phyloP scores from a whole-genome alignment of 2,329 filamentous ascomycete genomes.

The Aureobasidium sp. region DNA sequence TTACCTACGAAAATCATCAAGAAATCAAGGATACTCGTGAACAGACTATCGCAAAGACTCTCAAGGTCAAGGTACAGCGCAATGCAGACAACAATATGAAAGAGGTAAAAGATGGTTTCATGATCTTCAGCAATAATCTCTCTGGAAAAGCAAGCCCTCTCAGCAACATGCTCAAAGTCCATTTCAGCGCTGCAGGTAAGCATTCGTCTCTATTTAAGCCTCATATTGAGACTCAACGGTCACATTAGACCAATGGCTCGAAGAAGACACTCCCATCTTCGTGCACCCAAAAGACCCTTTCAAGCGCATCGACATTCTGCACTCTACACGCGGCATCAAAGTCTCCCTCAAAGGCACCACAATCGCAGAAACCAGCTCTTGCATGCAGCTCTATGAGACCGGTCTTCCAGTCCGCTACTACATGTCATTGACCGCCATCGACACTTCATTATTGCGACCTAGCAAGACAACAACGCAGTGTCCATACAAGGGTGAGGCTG shows the following conservation, averaged over 20 bases:
- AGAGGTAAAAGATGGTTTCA: constrained; percentile 25
- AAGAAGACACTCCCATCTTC: constrained; percentile 53
- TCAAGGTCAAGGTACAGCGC: constrained; percentile 20
- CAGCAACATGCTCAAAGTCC: constrained; percentile 15
- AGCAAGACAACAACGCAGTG: constrained; percentile 52
- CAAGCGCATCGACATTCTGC: constrained; percentile 56
- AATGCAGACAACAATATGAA: background rate
- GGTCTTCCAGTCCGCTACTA: constrained; percentile 54
- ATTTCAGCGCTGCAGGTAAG: constrained; percentile 16
- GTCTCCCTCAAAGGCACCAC: constrained; percentile 43
- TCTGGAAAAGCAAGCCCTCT: background rate
- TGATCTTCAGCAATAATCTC: constrained; percentile 23
- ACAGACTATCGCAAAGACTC: constrained; percentile 21
- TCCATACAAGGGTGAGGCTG: constrained; percentile 61
- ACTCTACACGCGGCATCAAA: constrained; percentile 47
- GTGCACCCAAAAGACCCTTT: constrained; percentile 62
- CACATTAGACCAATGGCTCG: constrained; percentile 41
- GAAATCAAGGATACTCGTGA: constrained; percentile 19
- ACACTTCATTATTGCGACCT: constrained; percentile 38
- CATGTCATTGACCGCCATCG: constrained; percentile 43
- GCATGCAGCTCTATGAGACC: constrained; percentile 55
- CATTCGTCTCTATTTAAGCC: background rate
- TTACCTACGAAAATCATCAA: constrained; percentile 18
- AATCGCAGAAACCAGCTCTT: constrained; percentile 40
- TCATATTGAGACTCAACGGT: too few relatives aligned